Evolutionary conservation across 2,329 filamentous ascomycete genomes (phyloP), one percentile per base, ranked within the genome.

Genomic region (Ramularia collo-cygni): DNA sequence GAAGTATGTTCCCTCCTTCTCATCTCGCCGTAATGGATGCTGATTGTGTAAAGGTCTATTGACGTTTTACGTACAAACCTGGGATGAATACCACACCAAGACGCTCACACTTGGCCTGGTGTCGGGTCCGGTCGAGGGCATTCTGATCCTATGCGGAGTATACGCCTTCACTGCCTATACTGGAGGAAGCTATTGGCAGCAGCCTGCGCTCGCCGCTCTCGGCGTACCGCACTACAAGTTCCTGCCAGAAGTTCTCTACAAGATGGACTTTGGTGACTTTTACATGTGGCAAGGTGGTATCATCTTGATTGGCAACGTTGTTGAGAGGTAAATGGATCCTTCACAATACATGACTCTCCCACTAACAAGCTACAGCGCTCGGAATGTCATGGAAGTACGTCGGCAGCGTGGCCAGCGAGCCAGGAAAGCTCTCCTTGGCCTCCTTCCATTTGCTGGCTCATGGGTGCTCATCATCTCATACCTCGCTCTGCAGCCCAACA

Each of bases 51-150:
- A 45, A 16, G 50, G 37, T 5, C 78, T 90, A 43, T 72, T 93
- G 55, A 95, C 92, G n/a, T 98, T 98, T 65, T 96, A 96, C 64
- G 83, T 96, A 29, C 92, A 96, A 64, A 96, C 92, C 24, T 98
- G 92, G 92, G 92, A 98, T 60, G 92, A 96, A 64, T 98, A 96
- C 67, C 90, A 96, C 68, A 98, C 92, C 37, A 89, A 95, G 64
- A 92, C 89, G 3, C 76, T 98, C 34, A 95, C 88, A 1, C 77
- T 98, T 4, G 92, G 92, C 43, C 70, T 96, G 47, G 75, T 98
- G 51, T 95, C 90, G 50, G 92, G 92, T 0, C 92, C 92, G 3
- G 92, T 98, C 27, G 92, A 98, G 66, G 92, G 92, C 37, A 83
- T 98, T 40, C 67, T 96, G 33, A 88, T 86, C 28, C 74, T 98